A percentile compares a stretch with the other conserved stretches of the same genome.
These are phyloP conservation scores for Leishmania amazonensis DNA, from an alignment of 208 protist species.

Conservation along the genomic window DNA sequence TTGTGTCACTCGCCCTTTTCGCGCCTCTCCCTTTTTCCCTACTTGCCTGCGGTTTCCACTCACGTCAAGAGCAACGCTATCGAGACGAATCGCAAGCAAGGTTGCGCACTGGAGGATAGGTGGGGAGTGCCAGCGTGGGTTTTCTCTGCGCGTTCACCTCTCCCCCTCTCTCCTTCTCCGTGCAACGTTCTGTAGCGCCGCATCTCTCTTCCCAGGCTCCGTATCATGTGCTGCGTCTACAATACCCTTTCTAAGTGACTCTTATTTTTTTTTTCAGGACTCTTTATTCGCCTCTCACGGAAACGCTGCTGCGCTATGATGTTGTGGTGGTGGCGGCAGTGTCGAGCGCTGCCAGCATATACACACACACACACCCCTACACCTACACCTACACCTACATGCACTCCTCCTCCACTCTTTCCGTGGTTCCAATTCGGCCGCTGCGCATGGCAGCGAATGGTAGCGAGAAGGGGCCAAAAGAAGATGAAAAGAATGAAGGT, in stretches of 20 bases:
- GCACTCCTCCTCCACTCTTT: background rate
- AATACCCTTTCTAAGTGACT: background rate
- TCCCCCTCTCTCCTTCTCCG: background rate
- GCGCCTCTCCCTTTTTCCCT: background rate
- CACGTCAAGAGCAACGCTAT: background rate
- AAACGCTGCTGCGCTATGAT: background rate
- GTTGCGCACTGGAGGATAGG: background rate
- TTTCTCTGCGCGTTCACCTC: background rate
- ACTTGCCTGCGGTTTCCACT: too few species aligned
- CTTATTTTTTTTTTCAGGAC: background rate
- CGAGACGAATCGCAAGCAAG: background rate
- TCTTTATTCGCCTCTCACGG: background rate
- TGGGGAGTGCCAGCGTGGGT: background rate
- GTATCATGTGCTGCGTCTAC: background rate
- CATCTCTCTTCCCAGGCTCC: background rate
- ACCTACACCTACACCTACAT: background rate
- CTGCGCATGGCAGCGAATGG: background rate
- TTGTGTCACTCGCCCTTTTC: background rate
- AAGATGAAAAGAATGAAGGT: background rate
- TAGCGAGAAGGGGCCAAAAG: too few species aligned
- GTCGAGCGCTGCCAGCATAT: background rate
- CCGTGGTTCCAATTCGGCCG: background rate
- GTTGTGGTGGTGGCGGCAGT: background rate
- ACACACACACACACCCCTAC: background rate
- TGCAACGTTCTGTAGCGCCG: background rate